Conservation (phyloP, 495 filamentous ascomycete genomes). For the Parathielavia hyrcaniae region DNA sequence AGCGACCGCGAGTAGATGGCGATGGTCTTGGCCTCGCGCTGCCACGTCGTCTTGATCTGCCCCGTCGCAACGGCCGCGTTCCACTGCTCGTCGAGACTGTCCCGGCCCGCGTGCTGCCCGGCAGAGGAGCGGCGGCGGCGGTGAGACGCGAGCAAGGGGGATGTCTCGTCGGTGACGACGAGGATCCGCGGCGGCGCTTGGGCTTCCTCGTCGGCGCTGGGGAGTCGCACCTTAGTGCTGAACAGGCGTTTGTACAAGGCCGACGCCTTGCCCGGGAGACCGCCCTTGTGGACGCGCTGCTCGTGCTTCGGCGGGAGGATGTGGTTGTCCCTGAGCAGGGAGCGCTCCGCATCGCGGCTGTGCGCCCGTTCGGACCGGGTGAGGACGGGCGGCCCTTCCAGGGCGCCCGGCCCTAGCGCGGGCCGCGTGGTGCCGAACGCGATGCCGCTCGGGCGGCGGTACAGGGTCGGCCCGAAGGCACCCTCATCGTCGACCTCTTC, state of each 20-base stretch:
- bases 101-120: slow-evolving; percentile 22
- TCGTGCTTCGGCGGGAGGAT: slow-evolving; percentile 61
- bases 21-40: slow-evolving; percentile 68
- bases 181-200: slow-evolving; percentile 21
- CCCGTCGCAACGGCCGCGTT: slow-evolving; percentile 71
- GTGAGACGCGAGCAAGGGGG: slow-evolving; percentile 32
- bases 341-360: slow-evolving; percentile 64
- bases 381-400: slow-evolving; percentile 41
- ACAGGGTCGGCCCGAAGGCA: slow-evolving; percentile 57
- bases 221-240: slow-evolving; percentile 41
- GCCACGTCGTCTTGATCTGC: slow-evolving; percentile 77
- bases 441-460: slow-evolving; percentile 63
- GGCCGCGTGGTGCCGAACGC: slow-evolving; percentile 53
- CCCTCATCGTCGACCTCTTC: slow-evolving; percentile 8
- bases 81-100: slow-evolving; percentile 58
- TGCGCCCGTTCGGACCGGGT: slow-evolving; percentile 57
- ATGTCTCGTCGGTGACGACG: slow-evolving; percentile 34
- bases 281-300: slow-evolving; percentile 12
- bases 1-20: slow-evolving; percentile 53
- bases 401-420: slow-evolving; percentile 26
- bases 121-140: slow-evolving; percentile 7
- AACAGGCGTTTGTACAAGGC: slow-evolving; percentile 41
- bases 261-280: slow-evolving; percentile 14
- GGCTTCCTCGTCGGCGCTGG: slow-evolving; percentile 30
- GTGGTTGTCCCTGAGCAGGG: slow-evolving; percentile 70